Evolutionary conservation across 345 rosid genomes (phyloP).

Genomic region (Hibiscus tridactylites): DNA sequence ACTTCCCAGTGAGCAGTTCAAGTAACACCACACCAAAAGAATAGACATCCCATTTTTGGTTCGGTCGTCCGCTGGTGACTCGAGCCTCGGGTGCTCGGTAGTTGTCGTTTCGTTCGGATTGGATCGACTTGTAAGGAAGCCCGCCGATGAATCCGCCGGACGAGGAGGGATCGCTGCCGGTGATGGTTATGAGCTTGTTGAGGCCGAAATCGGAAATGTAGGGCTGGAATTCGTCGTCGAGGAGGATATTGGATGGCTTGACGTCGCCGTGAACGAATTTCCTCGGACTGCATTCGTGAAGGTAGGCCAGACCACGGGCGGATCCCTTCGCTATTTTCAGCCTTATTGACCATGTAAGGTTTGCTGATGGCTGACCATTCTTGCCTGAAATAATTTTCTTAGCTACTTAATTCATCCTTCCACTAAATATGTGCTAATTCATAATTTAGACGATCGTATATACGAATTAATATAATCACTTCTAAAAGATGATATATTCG

Average conservation of each 20-base stretch:
- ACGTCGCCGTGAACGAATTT: slow-evolving; percentile 82
- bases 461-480: too few species aligned
- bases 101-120: slow-evolving; percentile 49
- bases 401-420: neutral
- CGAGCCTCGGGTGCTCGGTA: slow-evolving; percentile 85
- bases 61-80: slow-evolving; percentile 41
- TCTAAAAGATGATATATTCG: too few species aligned
- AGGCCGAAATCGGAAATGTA: slow-evolving; percentile 81
- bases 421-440: neutral
- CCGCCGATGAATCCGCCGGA: slow-evolving; percentile 70
- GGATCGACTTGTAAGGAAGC: slow-evolving; percentile 61
- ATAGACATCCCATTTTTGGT: slow-evolving; percentile 83
- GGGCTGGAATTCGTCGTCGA: slow-evolving; percentile 64
- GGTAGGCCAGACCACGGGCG: slow-evolving; percentile 87
- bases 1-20: slow-evolving; percentile 79
- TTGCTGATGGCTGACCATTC: slow-evolving; percentile 66
- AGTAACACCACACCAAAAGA: slow-evolving; percentile 79
- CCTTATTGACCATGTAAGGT: slow-evolving; percentile 79
- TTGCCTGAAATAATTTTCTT: slow-evolving; percentile 40
- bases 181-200: slow-evolving; percentile 61
- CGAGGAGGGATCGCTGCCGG: slow-evolving; percentile 50
- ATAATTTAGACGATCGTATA: neutral
- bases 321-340: slow-evolving; percentile 75
- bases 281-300: slow-evolving; percentile 94
- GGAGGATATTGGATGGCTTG: slow-evolving; percentile 86